phyloP scores from a whole-genome alignment of 2,329 filamentous ascomycete genomes.

The Pseudogymnoascus sp. region DNA sequence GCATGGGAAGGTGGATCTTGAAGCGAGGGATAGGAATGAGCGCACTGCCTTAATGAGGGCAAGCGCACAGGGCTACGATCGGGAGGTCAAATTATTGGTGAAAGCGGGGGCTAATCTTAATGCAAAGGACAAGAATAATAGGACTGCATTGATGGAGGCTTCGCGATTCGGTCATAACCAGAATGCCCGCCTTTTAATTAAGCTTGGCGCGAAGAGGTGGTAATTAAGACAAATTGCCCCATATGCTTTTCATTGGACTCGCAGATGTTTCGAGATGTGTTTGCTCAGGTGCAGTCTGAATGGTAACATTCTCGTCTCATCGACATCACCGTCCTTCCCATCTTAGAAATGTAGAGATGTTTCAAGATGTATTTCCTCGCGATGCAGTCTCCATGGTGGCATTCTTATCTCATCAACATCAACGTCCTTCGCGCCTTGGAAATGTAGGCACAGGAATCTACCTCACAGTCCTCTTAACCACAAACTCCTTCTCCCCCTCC shows the following conservation, averaged over 20 bases:
- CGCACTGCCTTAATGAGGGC: neutral
- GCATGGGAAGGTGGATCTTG: neutral
- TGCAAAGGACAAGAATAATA: neutral
- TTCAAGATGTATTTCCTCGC: neutral
- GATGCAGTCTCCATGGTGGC: neutral
- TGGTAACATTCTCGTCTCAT: neutral
- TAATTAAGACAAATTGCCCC: neutral
- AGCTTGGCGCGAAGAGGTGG: neutral
- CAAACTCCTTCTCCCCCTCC: constrained; percentile 57
- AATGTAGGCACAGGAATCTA: neutral
- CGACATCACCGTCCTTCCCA: neutral
- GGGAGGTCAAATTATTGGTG: neutral
- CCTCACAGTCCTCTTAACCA: constrained; percentile 29
- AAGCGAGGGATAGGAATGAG: neutral
- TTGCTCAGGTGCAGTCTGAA: neutral
- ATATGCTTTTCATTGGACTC: neutral
- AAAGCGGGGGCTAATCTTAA: neutral
- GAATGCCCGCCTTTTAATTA: neutral
- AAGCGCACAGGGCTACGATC: neutral
- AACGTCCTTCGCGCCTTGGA: neutral
- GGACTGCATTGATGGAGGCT: neutral
- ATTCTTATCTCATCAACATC: neutral
- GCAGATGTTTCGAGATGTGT: neutral
- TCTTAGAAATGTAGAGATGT: neutral
- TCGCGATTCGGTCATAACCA: neutral